Base-by-base conservation (phyloP, 169 alveolate species). In the Eimeria praecox region DNA sequence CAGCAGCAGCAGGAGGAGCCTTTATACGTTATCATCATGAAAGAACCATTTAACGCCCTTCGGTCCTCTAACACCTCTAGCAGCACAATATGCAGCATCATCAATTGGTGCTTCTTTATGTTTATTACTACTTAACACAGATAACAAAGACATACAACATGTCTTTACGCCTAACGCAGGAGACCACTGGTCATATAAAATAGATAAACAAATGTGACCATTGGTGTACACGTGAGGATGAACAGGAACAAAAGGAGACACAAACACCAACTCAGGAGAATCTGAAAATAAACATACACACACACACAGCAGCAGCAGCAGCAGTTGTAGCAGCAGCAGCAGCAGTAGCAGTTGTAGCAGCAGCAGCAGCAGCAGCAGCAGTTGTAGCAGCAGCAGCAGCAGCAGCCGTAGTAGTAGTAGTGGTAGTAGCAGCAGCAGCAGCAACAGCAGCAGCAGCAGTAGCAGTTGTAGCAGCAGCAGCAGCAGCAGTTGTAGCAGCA, bases 171-270 rank as follows among this genome's bases (percentile, higher is more conserved):
- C 92, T 27, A 97, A 64, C 69, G 96, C 98, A 40, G 98, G 98
- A 14, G 97, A 95, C 98, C 98, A 97, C 33, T 88, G 95, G 52
- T 94, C 97, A 96, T 98, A 98, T 73, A 99, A 95, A 64, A 98
- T 98, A 44, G 99, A 97, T 83, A 99, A 88, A 83, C 99, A 99
- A 73, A 99, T 99, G 94, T 97, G 99, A 20, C 99, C 99, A 97
- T 99, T 99, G 87, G 99, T 98, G 97, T 99, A 99, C 56, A 99
- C 98, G 95, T 99, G 99, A n/a, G 99, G 99, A 88, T 99, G 99
- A 24, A 98, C 98, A 35, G 99, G 99, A 52, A 98, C 73, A 69
- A n/a, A 89, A 42, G 95, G 95, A n/a, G 52, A 49, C 69, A 86
- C 54, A 54, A 94, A 94, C 24, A 77, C 88, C 66, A 94, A 94